These are phyloP conservation scores for Candida xyloterini DNA, from an alignment of 805 yeast species.

Conservation along the genomic window DNA sequence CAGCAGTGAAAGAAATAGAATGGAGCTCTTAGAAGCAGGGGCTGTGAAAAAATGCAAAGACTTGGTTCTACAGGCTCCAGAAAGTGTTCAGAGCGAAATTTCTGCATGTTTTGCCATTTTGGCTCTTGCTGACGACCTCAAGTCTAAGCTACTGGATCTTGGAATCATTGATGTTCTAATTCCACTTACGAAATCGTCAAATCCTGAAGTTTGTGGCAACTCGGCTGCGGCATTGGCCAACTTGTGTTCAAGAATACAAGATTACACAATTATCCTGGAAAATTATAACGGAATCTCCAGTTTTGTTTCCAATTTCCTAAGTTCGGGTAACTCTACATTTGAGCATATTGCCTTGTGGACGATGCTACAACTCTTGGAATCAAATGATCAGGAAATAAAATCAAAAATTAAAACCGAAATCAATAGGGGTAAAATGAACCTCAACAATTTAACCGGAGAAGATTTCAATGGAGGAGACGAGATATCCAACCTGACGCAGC, in stretches of 20 bases:
- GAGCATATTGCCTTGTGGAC: slow-evolving; percentile 99
- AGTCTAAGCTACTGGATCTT: slow-evolving; percentile 75
- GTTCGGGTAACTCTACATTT: slow-evolving; percentile 84
- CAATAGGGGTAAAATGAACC: slow-evolving; percentile 31
- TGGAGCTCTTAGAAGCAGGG: slow-evolving; percentile 89
- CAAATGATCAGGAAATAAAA: slow-evolving; percentile 66
- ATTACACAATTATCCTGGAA: slow-evolving; percentile 72
- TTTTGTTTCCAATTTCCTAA: slow-evolving; percentile 75
- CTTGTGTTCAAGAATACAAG: slow-evolving; percentile 83
- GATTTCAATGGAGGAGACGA: slow-evolving; percentile 36
- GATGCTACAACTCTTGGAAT: slow-evolving; percentile 84
- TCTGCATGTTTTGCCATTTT: slow-evolving; percentile 96
- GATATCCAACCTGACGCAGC: slow-evolving; percentile 36
- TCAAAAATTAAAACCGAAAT: slow-evolving; percentile 33
- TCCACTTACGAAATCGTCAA: slow-evolving; percentile 83
- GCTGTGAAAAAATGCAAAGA: slow-evolving; percentile 92
- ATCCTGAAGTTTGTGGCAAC: slow-evolving; percentile 96
- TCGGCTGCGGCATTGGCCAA: slow-evolving; percentile 98
- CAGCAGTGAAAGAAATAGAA: slow-evolving; percentile 85
- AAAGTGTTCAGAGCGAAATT: slow-evolving; percentile 91
- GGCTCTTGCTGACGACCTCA: slow-evolving; percentile 93
- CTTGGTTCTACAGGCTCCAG: slow-evolving; percentile 80
- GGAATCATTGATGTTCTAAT: slow-evolving; percentile 85
- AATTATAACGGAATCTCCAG: slow-evolving; percentile 91
- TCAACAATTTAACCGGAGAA: slow-evolving; percentile 34